phyloP scores from a whole-genome alignment of 2,329 filamentous ascomycete species.

The Aspergillus calidoustus region DNA sequence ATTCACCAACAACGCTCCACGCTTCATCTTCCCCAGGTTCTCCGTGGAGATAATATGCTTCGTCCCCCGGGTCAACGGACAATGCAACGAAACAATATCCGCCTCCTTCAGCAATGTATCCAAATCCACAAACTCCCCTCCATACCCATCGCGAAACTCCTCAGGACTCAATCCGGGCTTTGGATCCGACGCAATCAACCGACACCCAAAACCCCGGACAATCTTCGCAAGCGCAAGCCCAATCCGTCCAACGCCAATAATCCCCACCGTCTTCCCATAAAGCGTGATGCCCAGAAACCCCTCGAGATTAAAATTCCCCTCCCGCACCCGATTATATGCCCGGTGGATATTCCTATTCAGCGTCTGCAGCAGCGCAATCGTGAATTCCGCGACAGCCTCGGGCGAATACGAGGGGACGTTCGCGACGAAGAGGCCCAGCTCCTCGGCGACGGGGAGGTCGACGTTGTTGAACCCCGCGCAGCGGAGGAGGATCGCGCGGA shows the following conservation, averaged over 20 bases:
- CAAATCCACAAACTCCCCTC: constrained; percentile 59
- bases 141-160: constrained; percentile 48
- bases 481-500: constrained; percentile 65
- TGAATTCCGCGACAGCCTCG: constrained; percentile 72
- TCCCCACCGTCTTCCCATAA: constrained; percentile 67
- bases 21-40: constrained; percentile 61
- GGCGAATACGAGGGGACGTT: constrained; percentile 72
- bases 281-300: constrained; percentile 64
- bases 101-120: constrained; percentile 59
- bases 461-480: constrained; percentile 73
- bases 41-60: constrained; percentile 63
- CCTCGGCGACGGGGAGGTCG: constrained; percentile 60
- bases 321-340: constrained; percentile 69
- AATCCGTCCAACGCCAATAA: constrained; percentile 69
- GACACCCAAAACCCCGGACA: constrained; percentile 68
- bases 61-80: constrained; percentile 65
- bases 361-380: constrained; percentile 69
- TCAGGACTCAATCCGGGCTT: constrained; percentile 48
- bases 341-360: constrained; percentile 71
- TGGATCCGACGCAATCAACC: constrained; percentile 65
- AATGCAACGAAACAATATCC: constrained; percentile 69
- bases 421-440: constrained; percentile 63
- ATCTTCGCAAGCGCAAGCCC: constrained; percentile 66
- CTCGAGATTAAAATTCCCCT: constrained; percentile 70
- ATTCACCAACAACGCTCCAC: constrained; percentile 64